Conservation (phyloP, 257 asterid genomes). For the Ophiorrhiza pumila region DNA sequence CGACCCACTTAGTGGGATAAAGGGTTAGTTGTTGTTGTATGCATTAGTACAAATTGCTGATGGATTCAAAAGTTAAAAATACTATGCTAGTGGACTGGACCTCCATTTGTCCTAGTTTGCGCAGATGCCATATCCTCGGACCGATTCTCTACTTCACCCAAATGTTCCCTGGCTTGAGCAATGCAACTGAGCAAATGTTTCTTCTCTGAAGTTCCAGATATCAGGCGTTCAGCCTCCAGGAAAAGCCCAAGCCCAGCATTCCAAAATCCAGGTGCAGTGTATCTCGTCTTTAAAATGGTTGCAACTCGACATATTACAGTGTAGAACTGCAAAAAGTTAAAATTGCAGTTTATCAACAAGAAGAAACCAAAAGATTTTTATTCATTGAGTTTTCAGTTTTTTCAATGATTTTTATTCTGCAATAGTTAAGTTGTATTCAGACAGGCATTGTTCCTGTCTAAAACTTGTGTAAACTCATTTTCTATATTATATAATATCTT, state of each 20-base stretch:
- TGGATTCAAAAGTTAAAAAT: not conserved
- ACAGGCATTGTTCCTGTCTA: too few species aligned
- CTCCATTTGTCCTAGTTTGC: constrained; percentile 49
- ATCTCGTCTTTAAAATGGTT: constrained; percentile 80
- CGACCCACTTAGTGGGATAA: too few species aligned
- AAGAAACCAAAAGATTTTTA: constrained; percentile 2
- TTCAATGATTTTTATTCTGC: too few species aligned
- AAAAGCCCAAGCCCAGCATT: constrained; percentile 75
- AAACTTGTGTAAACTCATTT: too few species aligned
- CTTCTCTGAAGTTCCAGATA: constrained; percentile 46
- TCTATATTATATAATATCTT: too few species aligned
- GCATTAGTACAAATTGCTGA: not conserved
- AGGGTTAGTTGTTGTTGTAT: too few species aligned
- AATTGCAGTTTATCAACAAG: not conserved
- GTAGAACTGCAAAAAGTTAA: constrained; percentile 57
- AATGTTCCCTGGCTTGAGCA: constrained; percentile 59
- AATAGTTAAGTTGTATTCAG: too few species aligned
- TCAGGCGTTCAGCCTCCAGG: constrained; percentile 58
- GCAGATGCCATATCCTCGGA: constrained; percentile 39
- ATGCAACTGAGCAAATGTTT: constrained; percentile 69
- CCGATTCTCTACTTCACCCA: constrained; percentile 47
- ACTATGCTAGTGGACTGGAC: constrained; percentile 38
- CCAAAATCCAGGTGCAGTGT: constrained; percentile 95
- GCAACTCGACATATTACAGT: constrained; percentile 72
- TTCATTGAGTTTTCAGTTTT: too few species aligned